A percentile compares a stretch with the other conserved stretches of the same genome.
These are phyloP conservation scores for Penicillium silybi DNA, from an alignment of 495 filamentous ascomycete genomes.

Conservation along the genomic window DNA sequence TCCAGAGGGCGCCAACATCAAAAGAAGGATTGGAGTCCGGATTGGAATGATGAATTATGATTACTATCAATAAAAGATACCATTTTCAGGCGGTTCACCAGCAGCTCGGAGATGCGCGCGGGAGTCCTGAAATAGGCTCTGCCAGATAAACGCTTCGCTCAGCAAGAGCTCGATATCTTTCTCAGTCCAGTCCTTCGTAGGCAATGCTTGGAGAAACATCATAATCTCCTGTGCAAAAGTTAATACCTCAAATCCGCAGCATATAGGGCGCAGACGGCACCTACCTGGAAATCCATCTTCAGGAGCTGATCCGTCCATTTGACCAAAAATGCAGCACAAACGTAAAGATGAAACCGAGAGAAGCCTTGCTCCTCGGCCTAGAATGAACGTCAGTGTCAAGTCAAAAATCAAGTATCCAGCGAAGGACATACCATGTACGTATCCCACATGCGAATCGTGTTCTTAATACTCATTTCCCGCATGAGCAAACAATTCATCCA, in stretches of 20 bases:
- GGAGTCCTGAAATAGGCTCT: slow-evolving; percentile 84
- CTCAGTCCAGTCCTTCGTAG: slow-evolving; percentile 93
- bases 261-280: slow-evolving; percentile 2
- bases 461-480: slow-evolving; percentile 92
- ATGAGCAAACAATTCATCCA: slow-evolving; percentile 99
- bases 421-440: slow-evolving; percentile 79
- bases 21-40: slow-evolving; percentile 3
- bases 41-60: slow-evolving; percentile 33
- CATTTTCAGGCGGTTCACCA: slow-evolving; percentile 37
- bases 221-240: slow-evolving; percentile 70
- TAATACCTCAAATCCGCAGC: neutral
- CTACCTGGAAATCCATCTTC: slow-evolving; percentile 89
- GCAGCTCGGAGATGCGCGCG: slow-evolving; percentile 71
- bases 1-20: slow-evolving; percentile 6
- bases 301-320: slow-evolving; percentile 95
- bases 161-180: slow-evolving; percentile 95
- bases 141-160: slow-evolving; percentile 96
- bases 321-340: slow-evolving; percentile 97
- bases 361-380: slow-evolving; percentile 98
- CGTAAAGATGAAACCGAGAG: slow-evolving; percentile 95
- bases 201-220: slow-evolving; percentile 97
- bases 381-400: slow-evolving; percentile 16
- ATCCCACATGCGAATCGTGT: slow-evolving; percentile 99
- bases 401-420: neutral
- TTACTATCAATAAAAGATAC: slow-evolving; percentile 40